Base-by-base conservation (phyloP, 106 monocot genomes). In the Hemerocallis citrina region DNA sequence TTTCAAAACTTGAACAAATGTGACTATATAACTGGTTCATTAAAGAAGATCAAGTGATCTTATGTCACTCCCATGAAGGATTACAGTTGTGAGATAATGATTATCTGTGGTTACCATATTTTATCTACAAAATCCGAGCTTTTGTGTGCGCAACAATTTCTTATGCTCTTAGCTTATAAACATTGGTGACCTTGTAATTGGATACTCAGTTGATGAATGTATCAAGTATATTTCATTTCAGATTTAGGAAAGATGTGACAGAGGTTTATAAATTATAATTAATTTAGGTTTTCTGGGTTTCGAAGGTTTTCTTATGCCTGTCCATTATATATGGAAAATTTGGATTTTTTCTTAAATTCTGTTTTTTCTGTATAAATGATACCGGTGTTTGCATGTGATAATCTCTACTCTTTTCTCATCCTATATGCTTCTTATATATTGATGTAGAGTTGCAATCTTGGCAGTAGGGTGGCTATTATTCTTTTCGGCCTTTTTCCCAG, bases 401-500 rank as follows among this genome's bases (percentile, higher is more conserved):
- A 2, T 31, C 29, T 0, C 16, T 49, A 17, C 19, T 25, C n/a
- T n/a, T n/a, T 19, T 66, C 19, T 14, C 48, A 59, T 55, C 32
- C 58, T 28, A 70, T 68, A 13, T 51, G 10, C 25, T 17, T 30
- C n/a, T 55, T 33, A 12, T 61, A 46, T 72, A 34, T 50, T 64
- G 38, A 11, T 72, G 63, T 51, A 94, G 93, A 71, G 74, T 85
- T 70, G 63, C 60, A 14, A 60, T 74, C 31, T 67, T 96, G 55
- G 74, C 81, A 44, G 70, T 25, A 36, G 95, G 95, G 9, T 96
- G 95, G 90, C 74, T 96, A 40, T 54, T 72, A 47, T 96, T 96
- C 52, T 85, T 89, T 73, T 56, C 85, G 14, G 77, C 75, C 37
- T 93, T 93, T 44, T 71, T 89, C 40, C 90, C 86, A 52, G 86